Evolutionary conservation across 2,329 filamentous ascomycete species (phyloP).

Genomic region (Trichoderma citrinoviride): DNA sequence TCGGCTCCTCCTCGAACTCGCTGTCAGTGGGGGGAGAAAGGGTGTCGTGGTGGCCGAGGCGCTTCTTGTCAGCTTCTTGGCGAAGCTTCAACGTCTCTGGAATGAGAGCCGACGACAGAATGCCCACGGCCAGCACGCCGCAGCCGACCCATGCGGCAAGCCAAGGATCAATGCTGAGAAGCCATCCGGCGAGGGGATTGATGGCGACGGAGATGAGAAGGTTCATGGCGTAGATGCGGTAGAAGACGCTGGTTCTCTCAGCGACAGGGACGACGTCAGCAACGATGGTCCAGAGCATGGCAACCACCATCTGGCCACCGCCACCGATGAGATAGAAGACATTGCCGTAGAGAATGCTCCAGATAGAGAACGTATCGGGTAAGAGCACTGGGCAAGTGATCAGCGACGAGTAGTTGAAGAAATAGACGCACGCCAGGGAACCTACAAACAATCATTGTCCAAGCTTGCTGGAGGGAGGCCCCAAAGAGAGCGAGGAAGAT

Average conservation of each 20-base stretch:
- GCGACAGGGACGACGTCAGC: constrained; percentile 43
- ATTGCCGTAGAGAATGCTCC: constrained; percentile 38
- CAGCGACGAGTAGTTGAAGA: neutral
- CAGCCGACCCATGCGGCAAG: constrained; percentile 39
- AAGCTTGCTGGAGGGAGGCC: constrained; percentile 29
- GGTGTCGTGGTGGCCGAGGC: neutral
- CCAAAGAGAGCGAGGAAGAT: constrained; percentile 39
- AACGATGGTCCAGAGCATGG: constrained; percentile 47
- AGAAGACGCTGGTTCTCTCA: constrained; percentile 42
- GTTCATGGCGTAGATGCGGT: constrained; percentile 38
- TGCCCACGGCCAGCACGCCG: constrained; percentile 31
- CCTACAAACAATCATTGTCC: constrained; percentile 36
- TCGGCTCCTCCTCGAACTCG: constrained; percentile 5
- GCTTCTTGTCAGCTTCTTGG: constrained; percentile 30
- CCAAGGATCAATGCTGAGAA: constrained; percentile 43
- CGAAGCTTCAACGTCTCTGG: constrained; percentile 45
- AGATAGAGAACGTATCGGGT: constrained; percentile 40
- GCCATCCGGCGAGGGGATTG: constrained; percentile 41
- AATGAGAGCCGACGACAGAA: constrained; percentile 34
- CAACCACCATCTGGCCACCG: constrained; percentile 38
- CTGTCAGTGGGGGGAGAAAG: neutral
- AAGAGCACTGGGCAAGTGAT: constrained; percentile 34
- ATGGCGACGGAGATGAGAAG: constrained; percentile 40
- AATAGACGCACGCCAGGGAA: neutral
- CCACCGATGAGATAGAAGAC: constrained; percentile 43